A percentile compares a stretch with the other conserved stretches of the same genome.
phyloP scores from a whole-genome alignment of 306 rosid genomes.

The Ormosia emarginata region DNA sequence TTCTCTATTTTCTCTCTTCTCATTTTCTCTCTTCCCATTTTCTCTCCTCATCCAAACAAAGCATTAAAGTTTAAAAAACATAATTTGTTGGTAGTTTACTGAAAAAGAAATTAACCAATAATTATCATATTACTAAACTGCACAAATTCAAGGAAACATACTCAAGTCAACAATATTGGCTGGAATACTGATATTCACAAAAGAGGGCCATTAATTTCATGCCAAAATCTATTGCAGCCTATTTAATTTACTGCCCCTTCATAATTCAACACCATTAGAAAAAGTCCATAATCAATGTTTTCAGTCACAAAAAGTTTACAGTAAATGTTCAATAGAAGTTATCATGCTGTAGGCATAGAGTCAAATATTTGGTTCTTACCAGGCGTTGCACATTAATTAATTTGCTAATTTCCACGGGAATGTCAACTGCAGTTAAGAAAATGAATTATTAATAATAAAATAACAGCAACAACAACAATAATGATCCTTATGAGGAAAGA shows the following conservation, averaged over 20 bases:
- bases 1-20: too few relatives aligned
- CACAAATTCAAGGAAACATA: neutral
- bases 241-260: neutral
- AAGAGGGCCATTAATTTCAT: neutral
- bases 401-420: conserved; percentile 77
- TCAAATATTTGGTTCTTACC: conserved; percentile 46
- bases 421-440: conserved; percentile 61
- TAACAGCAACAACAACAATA: neutral
- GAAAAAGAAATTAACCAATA: neutral
- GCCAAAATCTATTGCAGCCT: neutral
- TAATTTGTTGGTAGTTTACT: neutral
- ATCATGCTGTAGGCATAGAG: conserved; percentile 10
- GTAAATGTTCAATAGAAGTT: neutral
- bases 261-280: neutral
- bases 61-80: neutral
- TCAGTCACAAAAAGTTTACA: neutral
- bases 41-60: too few relatives aligned
- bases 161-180: neutral
- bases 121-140: neutral
- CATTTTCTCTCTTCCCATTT: too few relatives aligned
- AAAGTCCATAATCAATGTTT: neutral
- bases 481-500: neutral
- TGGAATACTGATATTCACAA: neutral
- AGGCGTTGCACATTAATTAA: conserved; percentile 74
- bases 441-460: neutral